Evolutionary conservation across 306 rosid species (phyloP).

Genomic region (Mucuna pruriens): DNA sequence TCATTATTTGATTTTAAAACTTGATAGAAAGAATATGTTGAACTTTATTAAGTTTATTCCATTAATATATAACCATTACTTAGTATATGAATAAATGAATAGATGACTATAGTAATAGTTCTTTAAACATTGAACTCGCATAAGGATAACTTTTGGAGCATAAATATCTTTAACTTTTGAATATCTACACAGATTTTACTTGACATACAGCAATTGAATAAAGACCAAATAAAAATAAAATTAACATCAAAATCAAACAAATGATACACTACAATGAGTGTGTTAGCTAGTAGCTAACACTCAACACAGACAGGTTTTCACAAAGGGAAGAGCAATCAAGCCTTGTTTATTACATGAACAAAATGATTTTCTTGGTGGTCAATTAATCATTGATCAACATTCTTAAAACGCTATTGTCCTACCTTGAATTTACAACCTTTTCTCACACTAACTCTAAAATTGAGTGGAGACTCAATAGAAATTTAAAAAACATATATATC

Average conservation of each 20-base stretch:
- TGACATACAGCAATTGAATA: neutral
- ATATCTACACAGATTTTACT: neutral
- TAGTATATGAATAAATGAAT: neutral
- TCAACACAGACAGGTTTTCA: constrained; percentile 16
- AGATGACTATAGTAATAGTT: neutral
- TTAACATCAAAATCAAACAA: neutral
- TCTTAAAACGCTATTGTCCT: neutral
- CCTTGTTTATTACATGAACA: constrained; percentile 33
- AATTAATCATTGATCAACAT: constrained; percentile 34
- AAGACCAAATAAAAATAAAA: neutral
- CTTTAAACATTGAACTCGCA: neutral
- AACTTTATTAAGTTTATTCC: neutral
- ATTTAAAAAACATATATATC: neutral
- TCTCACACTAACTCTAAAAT: constrained; percentile 2
- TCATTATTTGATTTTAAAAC: neutral
- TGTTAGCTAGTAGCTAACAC: constrained; percentile 75
- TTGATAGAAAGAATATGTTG: neutral
- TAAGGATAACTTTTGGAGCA: neutral
- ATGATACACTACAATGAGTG: constrained; percentile 8
- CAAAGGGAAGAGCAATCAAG: neutral
- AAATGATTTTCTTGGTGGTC: constrained; percentile 10
- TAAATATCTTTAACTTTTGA: constrained; percentile 1
- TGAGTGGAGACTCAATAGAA: constrained; percentile 5
- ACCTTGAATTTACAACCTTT: constrained; percentile 9
- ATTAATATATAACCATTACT: neutral